phyloP scores from a whole-genome alignment of 495 filamentous ascomycete species.

The Hyaloscypha hepaticicola region DNA sequence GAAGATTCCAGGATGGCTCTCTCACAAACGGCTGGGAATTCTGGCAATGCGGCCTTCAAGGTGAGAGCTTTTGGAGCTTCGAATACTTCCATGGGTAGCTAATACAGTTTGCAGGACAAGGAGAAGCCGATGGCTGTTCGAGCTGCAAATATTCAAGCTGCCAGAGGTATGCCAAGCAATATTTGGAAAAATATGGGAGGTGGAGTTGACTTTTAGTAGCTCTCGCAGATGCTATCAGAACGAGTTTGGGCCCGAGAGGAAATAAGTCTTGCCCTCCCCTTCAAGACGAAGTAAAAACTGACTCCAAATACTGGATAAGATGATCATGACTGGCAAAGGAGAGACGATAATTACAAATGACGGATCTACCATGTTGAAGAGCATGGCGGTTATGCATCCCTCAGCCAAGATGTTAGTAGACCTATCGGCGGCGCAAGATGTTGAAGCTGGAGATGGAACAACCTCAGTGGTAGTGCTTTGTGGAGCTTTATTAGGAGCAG shows the following conservation, averaged over 20 bases:
- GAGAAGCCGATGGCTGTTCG: conserved; percentile 98
- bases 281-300: too few relatives aligned
- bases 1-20: conserved; percentile 61
- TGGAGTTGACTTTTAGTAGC: conserved; percentile 48
- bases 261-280: conserved; percentile 7
- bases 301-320: conserved; percentile 96
- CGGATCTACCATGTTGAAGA: conserved; percentile 96
- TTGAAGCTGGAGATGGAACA: conserved; percentile 97
- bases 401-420: conserved; percentile 99
- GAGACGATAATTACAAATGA: conserved; percentile 99
- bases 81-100: conserved; percentile 44
- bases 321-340: conserved; percentile 96
- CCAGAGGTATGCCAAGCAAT: conserved; percentile 67
- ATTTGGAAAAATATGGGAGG: neutral
- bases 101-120: conserved; percentile 71
- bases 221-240: conserved; percentile 95
- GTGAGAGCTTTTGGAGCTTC: conserved; percentile 45
- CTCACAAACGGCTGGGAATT: conserved; percentile 50
- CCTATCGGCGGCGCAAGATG: conserved; percentile 93
- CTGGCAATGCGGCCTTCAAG: conserved; percentile 76
- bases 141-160: conserved; percentile 92
- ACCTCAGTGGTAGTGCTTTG: conserved; percentile 98
- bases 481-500: conserved; percentile 89
- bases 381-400: conserved; percentile 98
- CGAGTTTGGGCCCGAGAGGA: conserved; percentile 55